Evolutionary conservation across 73 alveolate genomes (phyloP).

Genomic region (Uronychia setigera): DNA sequence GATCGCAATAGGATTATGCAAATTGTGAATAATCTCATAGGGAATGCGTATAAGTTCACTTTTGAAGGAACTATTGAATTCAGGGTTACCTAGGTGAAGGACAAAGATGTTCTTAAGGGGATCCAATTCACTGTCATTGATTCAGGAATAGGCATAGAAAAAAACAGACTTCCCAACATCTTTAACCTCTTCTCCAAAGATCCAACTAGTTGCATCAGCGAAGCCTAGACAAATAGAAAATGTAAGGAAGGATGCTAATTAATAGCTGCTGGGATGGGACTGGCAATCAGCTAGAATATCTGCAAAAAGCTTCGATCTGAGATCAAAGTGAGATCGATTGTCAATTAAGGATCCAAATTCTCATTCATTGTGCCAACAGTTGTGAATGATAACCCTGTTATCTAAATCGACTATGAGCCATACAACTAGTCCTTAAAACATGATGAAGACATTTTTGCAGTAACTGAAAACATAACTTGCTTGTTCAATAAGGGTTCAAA

Average conservation of each 20-base stretch:
- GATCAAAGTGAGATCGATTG: not conserved
- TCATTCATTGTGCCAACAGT: not conserved
- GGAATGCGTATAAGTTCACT: not conserved
- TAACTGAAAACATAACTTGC: too few relatives aligned
- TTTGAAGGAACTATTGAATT: not conserved
- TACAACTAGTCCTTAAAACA: too few relatives aligned
- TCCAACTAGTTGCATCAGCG: not conserved
- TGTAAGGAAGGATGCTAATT: not conserved
- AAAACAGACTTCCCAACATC: not conserved
- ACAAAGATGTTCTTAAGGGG: not conserved
- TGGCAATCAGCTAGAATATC: not conserved
- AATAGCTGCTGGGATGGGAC: not conserved
- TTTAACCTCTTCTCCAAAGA: not conserved
- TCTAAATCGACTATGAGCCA: not conserved
- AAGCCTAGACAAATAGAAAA: too few relatives aligned
- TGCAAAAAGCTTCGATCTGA: not conserved
- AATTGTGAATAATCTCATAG: not conserved
- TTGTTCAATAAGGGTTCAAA: too few relatives aligned
- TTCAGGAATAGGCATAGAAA: not conserved
- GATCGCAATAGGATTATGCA: not conserved
- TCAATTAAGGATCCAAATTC: not conserved
- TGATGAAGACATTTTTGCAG: too few relatives aligned
- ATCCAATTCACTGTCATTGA: not conserved
- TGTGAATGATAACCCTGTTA: not conserved
- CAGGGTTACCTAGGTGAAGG: not conserved